Evolutionary conservation across 345 rosid genomes (phyloP).

Genomic region (Citropsis articulata): DNA sequence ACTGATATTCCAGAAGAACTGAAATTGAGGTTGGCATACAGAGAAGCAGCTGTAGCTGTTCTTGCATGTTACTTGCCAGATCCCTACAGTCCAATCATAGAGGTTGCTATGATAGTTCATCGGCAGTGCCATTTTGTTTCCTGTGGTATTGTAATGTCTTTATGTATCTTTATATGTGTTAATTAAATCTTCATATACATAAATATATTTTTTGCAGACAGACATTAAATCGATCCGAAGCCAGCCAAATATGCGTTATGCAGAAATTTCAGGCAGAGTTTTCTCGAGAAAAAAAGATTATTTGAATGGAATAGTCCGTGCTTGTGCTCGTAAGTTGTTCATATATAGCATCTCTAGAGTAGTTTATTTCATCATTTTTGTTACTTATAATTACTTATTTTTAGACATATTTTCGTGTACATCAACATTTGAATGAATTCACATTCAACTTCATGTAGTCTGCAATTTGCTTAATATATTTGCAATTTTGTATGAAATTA

Average conservation of each 20-base stretch:
- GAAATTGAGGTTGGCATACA: constrained; percentile 79
- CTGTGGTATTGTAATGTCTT: constrained; percentile 6
- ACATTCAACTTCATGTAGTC: background rate
- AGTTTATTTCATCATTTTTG: background rate
- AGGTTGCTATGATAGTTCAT: constrained; percentile 37
- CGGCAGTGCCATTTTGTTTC: constrained; percentile 6
- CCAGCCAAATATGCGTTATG: constrained; percentile 75
- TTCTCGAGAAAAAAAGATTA: constrained; percentile 74
- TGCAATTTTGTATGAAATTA: background rate
- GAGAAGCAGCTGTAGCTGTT: constrained; percentile 96
- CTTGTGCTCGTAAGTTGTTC: constrained; percentile 80
- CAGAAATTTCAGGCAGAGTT: constrained; percentile 60
- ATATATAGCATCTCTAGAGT: background rate
- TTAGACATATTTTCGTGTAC: background rate
- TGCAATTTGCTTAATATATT: background rate
- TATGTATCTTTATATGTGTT: constrained; percentile 2
- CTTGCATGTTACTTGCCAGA: constrained; percentile 87
- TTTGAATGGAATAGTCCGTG: constrained; percentile 72
- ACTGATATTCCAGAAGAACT: constrained; percentile 79
- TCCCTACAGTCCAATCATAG: constrained; percentile 65
- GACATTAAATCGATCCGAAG: constrained; percentile 69
- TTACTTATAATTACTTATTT: background rate
- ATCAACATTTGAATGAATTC: background rate
- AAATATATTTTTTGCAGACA: constrained; percentile 51
- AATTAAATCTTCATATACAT: constrained; percentile 14